phyloP scores from a whole-genome alignment of 306 rosid genomes.

The Cucumis cinereus region DNA sequence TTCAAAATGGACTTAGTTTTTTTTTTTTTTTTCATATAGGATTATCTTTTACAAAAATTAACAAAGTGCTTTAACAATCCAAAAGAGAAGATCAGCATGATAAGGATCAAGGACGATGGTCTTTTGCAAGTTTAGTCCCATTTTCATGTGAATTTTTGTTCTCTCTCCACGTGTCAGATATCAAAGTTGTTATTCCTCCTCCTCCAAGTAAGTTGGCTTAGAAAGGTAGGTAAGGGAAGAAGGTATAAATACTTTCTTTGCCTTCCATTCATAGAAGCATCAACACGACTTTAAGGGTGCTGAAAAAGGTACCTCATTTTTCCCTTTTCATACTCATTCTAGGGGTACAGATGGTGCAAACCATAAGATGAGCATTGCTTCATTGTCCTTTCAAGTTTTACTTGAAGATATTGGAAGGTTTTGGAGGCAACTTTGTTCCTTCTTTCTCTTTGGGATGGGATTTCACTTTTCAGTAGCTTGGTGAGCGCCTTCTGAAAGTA shows the following conservation, averaged over 20 bases:
- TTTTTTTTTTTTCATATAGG: neutral
- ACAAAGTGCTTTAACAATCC: neutral
- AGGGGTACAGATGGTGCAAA: neutral
- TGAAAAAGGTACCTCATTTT: neutral
- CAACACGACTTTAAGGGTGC: neutral
- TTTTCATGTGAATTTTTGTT: neutral
- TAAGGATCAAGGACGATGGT: neutral
- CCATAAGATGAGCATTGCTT: neutral
- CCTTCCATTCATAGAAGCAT: neutral
- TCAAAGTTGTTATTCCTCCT: neutral
- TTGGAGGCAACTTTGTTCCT: neutral
- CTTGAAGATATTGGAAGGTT: neutral
- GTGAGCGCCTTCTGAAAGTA: neutral
- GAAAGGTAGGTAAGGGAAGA: neutral
- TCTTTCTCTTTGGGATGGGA: neutral
- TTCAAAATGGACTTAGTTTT: neutral
- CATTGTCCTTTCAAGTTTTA: neutral
- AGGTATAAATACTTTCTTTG: neutral
- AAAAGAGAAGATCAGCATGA: neutral
- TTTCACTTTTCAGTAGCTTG: neutral
- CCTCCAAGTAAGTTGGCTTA: neutral
- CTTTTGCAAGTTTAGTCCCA: neutral
- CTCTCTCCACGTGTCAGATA: neutral
- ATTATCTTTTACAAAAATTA: neutral
- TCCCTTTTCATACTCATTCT: neutral